phyloP scores from a whole-genome alignment of 257 asterid genomes.

The Fraxinus quadrangulata region DNA sequence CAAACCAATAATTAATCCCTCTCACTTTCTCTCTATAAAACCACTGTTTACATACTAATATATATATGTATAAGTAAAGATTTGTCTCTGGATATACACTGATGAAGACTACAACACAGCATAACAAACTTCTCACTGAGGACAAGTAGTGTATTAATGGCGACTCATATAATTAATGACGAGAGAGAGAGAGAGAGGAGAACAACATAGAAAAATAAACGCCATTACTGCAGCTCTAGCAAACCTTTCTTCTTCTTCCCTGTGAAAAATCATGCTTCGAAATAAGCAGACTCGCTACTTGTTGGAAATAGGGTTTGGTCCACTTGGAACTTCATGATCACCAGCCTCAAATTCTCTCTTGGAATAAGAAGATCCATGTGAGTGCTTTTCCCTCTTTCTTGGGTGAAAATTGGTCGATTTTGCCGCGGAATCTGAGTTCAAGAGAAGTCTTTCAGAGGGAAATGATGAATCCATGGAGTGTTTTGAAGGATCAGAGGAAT shows the following conservation, averaged over 20 bases:
- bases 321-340: slow-evolving; percentile 79
- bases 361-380: slow-evolving; percentile 9
- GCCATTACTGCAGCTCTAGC: slow-evolving; percentile 6
- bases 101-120: slow-evolving; percentile 9
- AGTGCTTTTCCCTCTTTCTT: background rate
- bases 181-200: background rate
- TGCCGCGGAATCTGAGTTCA: background rate
- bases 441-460: slow-evolving; percentile 11
- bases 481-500: slow-evolving; percentile 22
- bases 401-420: slow-evolving; percentile 14
- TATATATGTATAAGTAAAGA: background rate
- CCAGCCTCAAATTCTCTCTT: slow-evolving; percentile 40
- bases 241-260: slow-evolving; percentile 5
- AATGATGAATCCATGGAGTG: slow-evolving; percentile 20
- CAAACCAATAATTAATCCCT: background rate
- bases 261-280: background rate
- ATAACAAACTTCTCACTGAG: slow-evolving; percentile 27
- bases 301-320: slow-evolving; percentile 74
- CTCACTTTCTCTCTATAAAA: background rate
- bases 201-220: slow-evolving; percentile 8
- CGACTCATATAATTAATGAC: slow-evolving; percentile 22
- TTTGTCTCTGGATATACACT: background rate
- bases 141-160: slow-evolving; percentile 27
- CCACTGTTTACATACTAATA: background rate
- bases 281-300: slow-evolving; percentile 35